Evolutionary conservation across 176 grass and related monocot genomes (phyloP).

Genomic region (bread wheat (Triticum aestivum)): IWGSC_CS_RefSeq_v2.1 NC_057800.1:160046541-160047040

Average conservation of each 20-base stretch:
- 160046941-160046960: constrained; percentile 69
- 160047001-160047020: constrained; percentile 1
- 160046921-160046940: constrained; percentile 68
- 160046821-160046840: constrained; percentile 55
- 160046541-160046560: too few relatives aligned
- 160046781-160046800: not conserved
- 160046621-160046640: not conserved
- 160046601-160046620: not conserved
- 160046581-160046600: not conserved
- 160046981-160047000: constrained; percentile 28
- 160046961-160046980: constrained; percentile 87
- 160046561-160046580: not conserved
- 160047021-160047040: not conserved
- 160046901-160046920: constrained; percentile 65
- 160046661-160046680: constrained; percentile 56
- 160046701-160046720: constrained; percentile 73
- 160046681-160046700: constrained; percentile 83
- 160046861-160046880: constrained; percentile 70
- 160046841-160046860: constrained; percentile 70
- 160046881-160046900: constrained; percentile 78
- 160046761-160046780: not conserved
- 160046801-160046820: constrained; percentile 1
- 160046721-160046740: constrained; percentile 69
- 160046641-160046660: constrained; percentile 15
- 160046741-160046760: not conserved